phyloP scores from a whole-genome alignment of 1,284 basidiomycete species.

The Naganishia albida region DNA sequence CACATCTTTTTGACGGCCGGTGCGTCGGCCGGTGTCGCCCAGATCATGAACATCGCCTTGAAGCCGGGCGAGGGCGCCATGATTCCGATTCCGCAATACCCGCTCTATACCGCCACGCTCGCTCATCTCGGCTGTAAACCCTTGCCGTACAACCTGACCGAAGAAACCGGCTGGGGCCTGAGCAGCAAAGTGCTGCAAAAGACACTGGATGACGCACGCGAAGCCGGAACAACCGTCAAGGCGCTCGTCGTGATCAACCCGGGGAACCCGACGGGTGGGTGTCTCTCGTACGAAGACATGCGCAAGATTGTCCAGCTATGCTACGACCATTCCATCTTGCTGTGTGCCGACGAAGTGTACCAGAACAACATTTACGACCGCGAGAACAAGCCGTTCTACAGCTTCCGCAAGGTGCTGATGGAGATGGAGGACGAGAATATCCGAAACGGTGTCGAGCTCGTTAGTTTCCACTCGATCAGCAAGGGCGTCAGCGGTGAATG shows the following conservation, averaged over 20 bases:
- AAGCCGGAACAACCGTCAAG: constrained; percentile 66
- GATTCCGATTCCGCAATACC: constrained; percentile 98
- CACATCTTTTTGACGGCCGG: constrained; percentile 93
- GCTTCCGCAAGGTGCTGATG: constrained; percentile 83
- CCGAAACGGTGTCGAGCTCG: constrained; percentile 65
- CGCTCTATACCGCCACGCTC: constrained; percentile 91
- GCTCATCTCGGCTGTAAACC: constrained; percentile 79
- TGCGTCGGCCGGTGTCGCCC: constrained; percentile 87
- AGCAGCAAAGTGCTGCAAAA: constrained; percentile 68
- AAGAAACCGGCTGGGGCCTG: constrained; percentile 81
- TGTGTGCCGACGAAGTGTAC: constrained; percentile 94
- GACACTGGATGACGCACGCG: constrained; percentile 68
- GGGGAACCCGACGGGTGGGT: constrained; percentile 88
- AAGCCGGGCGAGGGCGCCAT: constrained; percentile 51
- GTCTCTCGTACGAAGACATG: constrained; percentile 72
- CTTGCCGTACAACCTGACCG: constrained; percentile 86
- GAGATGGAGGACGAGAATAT: constrained; percentile 60
- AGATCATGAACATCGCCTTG: constrained; percentile 63
- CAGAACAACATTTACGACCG: constrained; percentile 81
- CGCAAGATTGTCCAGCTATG: constrained; percentile 74
- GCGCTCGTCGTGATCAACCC: constrained; percentile 94
- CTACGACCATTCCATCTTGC: constrained; percentile 78
- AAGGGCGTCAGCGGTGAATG: constrained; percentile 94
- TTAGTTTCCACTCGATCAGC: constrained; percentile 93
- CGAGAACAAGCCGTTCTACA: constrained; percentile 71